These are phyloP conservation scores for Torrubiella hemipterigena DNA, from an alignment of 2,329 filamentous ascomycete species.

Conservation along the genomic window DNA sequence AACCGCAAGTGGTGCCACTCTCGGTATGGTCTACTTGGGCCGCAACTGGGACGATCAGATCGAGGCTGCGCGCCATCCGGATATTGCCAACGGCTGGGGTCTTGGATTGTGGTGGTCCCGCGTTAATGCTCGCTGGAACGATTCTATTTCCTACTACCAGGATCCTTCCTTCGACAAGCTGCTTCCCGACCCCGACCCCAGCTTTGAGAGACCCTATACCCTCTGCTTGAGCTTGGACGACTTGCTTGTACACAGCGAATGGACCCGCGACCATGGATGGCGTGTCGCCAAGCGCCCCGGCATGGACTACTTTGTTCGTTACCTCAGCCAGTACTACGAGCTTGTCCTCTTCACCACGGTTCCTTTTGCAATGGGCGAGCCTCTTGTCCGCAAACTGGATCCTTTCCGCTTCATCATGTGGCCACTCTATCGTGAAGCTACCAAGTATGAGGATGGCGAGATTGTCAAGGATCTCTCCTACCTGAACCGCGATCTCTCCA, in stretches of 20 bases:
- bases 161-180: slow-evolving; percentile 92
- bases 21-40: slow-evolving; percentile 63
- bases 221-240: slow-evolving; percentile 89
- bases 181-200: slow-evolving; percentile 69
- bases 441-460: slow-evolving; percentile 89
- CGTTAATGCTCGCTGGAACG: slow-evolving; percentile 59
- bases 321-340: slow-evolving; percentile 96
- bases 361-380: slow-evolving; percentile 73
- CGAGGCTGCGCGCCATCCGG: slow-evolving; percentile 56
- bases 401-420: slow-evolving; percentile 92
- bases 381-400: slow-evolving; percentile 84
- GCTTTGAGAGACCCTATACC: slow-evolving; percentile 78
- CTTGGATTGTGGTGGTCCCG: slow-evolving; percentile 69
- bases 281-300: slow-evolving; percentile 88
- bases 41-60: slow-evolving; percentile 79
- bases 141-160: slow-evolving; percentile 83
- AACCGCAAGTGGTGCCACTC: slow-evolving; percentile 42
- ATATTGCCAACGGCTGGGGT: slow-evolving; percentile 72
- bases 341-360: slow-evolving; percentile 90
- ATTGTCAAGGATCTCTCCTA: slow-evolving; percentile 98
- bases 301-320: slow-evolving; percentile 93
- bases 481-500: slow-evolving; percentile 88
- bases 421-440: slow-evolving; percentile 93
- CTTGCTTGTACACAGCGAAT: slow-evolving; percentile 87
- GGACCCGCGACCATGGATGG: slow-evolving; percentile 91